phyloP scores from a whole-genome alignment of 2,329 filamentous ascomycete species.

The Arthroderma sp. region DNA sequence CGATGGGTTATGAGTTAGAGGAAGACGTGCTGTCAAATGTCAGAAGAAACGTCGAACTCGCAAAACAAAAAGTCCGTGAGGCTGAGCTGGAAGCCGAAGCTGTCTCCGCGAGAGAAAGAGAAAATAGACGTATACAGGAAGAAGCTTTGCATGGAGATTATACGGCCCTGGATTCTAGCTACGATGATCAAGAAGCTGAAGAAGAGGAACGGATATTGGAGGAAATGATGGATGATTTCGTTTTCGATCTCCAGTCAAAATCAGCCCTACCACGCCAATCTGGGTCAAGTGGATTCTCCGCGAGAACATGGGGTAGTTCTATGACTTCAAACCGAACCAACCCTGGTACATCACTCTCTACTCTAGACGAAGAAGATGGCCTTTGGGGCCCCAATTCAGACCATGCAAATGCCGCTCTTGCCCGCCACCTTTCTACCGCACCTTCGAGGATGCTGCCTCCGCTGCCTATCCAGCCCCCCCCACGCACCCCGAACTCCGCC shows the following conservation, averaged over 20 bases:
- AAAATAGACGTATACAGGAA: constrained; percentile 36
- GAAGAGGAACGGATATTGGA: constrained; percentile 68
- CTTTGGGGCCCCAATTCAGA: constrained; percentile 22
- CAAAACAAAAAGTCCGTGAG: constrained; percentile 62
- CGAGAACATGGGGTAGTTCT: constrained; percentile 69
- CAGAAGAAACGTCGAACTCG: constrained; percentile 56
- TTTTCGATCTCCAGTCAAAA: constrained; percentile 56
- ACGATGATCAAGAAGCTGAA: constrained; percentile 51
- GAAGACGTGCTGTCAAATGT: constrained; percentile 29
- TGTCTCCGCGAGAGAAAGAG: constrained; percentile 47
- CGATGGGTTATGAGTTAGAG: neutral
- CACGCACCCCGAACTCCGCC: constrained; percentile 2
- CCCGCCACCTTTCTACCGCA: no score
- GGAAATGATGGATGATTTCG: constrained; percentile 80
- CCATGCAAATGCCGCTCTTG: no score
- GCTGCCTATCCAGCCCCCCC: constrained; percentile 12
- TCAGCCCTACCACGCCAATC: constrained; percentile 63
- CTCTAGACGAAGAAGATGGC: constrained; percentile 52
- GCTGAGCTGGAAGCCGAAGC: constrained; percentile 57
- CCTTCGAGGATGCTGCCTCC: constrained; percentile 7
- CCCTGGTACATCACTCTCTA: constrained; percentile 54
- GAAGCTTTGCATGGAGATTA: constrained; percentile 14
- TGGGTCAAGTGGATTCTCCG: constrained; percentile 67
- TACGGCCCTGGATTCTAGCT: constrained; percentile 27
- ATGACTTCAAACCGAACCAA: constrained; percentile 59